Percentiles rank a stretch among this genome's conserved stretches.
phyloP scores from a whole-genome alignment of 2,329 filamentous ascomycete genomes.

The Chaetomium strumarium region DNA sequence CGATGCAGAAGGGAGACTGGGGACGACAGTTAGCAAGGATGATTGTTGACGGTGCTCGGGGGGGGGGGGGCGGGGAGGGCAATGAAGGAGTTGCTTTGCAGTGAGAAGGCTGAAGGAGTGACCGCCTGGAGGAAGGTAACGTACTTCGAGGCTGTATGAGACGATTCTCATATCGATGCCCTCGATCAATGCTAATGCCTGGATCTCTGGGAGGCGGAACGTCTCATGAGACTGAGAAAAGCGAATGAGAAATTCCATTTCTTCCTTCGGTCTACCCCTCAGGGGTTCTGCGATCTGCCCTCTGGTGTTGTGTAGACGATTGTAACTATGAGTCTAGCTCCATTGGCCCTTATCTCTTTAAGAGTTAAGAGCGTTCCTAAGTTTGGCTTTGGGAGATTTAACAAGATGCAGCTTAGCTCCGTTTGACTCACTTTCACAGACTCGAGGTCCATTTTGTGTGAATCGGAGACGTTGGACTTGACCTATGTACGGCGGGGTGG shows the following conservation, averaged over 20 bases:
- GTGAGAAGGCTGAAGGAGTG: no score
- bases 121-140: constrained; percentile 30
- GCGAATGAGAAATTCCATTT: constrained; percentile 75
- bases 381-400: background rate
- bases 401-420: background rate
- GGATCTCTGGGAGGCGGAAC: constrained; percentile 80
- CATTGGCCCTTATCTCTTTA: background rate
- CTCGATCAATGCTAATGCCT: constrained; percentile 68
- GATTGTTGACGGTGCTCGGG: constrained; percentile 12
- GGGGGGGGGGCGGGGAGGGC: constrained; percentile 10
- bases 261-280: background rate
- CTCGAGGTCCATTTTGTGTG: background rate
- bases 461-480: constrained; percentile 5
- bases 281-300: background rate
- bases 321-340: background rate
- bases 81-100: background rate
- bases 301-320: background rate
- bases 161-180: constrained; percentile 64
- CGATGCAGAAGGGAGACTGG: constrained; percentile 81
- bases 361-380: background rate
- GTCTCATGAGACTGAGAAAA: constrained; percentile 85
- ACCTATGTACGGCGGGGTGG: constrained; percentile 12
- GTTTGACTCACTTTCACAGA: constrained; percentile 1
- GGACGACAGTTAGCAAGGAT: constrained; percentile 10
- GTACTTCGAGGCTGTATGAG: constrained; percentile 68